Percentiles rank a stretch among this genome's conserved stretches.
phyloP scores from a whole-genome alignment of 768 basidiomycete species.

The Amanita fuliginea region DNA sequence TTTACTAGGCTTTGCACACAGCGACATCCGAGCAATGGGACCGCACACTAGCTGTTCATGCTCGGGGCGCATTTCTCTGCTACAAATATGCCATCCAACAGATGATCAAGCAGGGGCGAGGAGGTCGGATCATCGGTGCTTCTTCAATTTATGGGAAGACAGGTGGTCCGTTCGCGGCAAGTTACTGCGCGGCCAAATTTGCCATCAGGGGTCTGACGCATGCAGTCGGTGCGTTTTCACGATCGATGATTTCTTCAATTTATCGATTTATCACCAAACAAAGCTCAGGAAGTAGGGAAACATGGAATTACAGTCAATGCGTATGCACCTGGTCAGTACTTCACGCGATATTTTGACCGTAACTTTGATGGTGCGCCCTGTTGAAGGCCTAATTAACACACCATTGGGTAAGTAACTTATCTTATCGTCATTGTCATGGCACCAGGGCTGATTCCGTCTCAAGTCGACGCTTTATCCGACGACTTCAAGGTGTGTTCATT shows the following conservation, averaged over 20 bases:
- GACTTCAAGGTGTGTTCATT: background rate
- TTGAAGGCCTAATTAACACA: background rate
- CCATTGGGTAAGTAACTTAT: background rate
- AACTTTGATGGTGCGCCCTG: background rate
- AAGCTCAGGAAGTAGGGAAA: slow-evolving; percentile 25
- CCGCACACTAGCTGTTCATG: slow-evolving; percentile 35
- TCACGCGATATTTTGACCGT: background rate
- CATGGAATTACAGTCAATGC: slow-evolving; percentile 32
- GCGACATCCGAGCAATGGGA: slow-evolving; percentile 29
- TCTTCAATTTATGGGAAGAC: slow-evolving; percentile 20
- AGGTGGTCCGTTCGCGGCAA: slow-evolving; percentile 11
- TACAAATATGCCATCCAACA: slow-evolving; percentile 53
- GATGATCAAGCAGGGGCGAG: slow-evolving; percentile 44
- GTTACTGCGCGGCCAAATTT: slow-evolving; percentile 27
- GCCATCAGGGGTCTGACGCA: slow-evolving; percentile 30
- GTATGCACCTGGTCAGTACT: slow-evolving; percentile 22
- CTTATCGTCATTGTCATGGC: background rate
- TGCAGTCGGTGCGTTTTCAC: slow-evolving; percentile 18
- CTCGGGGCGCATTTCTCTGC: slow-evolving; percentile 47
- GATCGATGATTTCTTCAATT: too few relatives aligned
- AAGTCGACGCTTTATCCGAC: background rate
- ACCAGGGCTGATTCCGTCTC: too few relatives aligned
- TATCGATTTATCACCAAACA: too few relatives aligned
- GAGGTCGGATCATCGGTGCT: slow-evolving; percentile 46
- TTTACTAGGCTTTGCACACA: slow-evolving; percentile 5